Conservation (phyloP, 2,329 filamentous ascomycete genomes). For the Rasamsonia emersonii region DNA sequence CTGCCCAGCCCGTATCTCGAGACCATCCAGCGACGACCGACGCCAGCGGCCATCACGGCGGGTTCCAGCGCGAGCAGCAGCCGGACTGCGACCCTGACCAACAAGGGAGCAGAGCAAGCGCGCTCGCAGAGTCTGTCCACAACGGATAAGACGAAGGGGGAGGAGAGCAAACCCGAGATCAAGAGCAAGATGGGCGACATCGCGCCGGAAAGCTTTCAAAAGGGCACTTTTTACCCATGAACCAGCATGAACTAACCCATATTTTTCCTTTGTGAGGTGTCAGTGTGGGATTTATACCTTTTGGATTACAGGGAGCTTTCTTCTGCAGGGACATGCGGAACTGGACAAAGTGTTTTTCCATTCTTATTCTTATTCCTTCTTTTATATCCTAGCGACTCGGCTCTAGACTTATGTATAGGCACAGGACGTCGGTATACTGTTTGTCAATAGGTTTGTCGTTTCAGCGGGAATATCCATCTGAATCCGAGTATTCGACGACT, state of each 20-base stretch:
- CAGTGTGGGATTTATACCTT: no score
- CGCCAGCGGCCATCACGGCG: conserved; percentile 36
- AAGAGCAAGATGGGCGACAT: conserved; percentile 57
- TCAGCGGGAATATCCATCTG: no score
- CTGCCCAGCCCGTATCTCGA: conserved; percentile 86
- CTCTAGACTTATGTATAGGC: no score
- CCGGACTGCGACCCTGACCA: conserved; percentile 47
- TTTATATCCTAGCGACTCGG: no score
- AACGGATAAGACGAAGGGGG: conserved; percentile 14
- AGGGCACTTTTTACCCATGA: conserved; percentile 59
- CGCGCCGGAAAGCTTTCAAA: conserved; percentile 61
- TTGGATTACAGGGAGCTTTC: no score
- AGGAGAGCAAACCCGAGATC: conserved; percentile 40
- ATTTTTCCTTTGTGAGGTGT: no score
- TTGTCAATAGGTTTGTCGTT: no score
- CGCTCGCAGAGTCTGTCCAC: conserved; percentile 25
- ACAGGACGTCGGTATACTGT: no score
- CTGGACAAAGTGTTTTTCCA: no score
- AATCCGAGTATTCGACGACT: no score
- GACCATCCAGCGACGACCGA: conserved; percentile 51
- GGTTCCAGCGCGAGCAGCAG: conserved; percentile 35
- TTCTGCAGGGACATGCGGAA: no score
- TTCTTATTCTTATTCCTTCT: conserved; percentile 2
- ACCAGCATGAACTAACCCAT: no score
- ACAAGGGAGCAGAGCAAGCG: conserved; percentile 11